Evolutionary conservation across 345 rosid genomes (phyloP), one percentile per base, ranked within the genome.

Genomic region (Capsella bursapastoris): DNA sequence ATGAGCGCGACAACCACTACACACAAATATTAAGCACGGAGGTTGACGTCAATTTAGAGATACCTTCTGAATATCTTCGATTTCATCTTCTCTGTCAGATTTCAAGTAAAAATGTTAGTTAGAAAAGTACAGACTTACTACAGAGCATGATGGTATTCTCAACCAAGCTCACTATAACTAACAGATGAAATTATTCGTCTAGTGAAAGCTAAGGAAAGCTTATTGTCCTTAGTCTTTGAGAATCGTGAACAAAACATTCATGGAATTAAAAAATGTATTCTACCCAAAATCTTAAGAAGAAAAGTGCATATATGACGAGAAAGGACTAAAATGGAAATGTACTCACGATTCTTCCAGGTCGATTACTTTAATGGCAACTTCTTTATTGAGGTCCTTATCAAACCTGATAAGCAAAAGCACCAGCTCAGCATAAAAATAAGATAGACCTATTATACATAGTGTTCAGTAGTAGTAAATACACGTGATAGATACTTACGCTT

Each of bases 341-440:
- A 85, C 97, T 90, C 87, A 92, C 97, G 99, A 90, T 86, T 95
- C 97, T 82, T 94, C 98, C 76, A 94, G 83, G 77, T 94, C 98
- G 78, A 91, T 94, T 45, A 94, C 98, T 86, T 94, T 94, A 67
- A 94, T 91, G 65, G 98, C 97, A 82, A 94, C 93, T 52, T 88
- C 97, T 86, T 90, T 91, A 83, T 86, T 86, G 76, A 91, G 93
- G 64, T 88, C 97, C 82, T 85, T 90, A 66, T 91, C 97, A 84
- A 88, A 94, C 85, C 98, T 94, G 89, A 77, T 80, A 68, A 81
- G 62, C 72, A 68, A 53, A 29, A 68, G 63, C 65, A 83, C 18
- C 50, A 69, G 52, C 64, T 68, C 69, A 83, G 50, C 15, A 52
- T 37, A 37, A 3, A 70, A 55, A 56, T 5, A 38, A 34, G 66